phyloP scores from a whole-genome alignment of 305 asterid genomes.

The Monarda citriodora region DNA sequence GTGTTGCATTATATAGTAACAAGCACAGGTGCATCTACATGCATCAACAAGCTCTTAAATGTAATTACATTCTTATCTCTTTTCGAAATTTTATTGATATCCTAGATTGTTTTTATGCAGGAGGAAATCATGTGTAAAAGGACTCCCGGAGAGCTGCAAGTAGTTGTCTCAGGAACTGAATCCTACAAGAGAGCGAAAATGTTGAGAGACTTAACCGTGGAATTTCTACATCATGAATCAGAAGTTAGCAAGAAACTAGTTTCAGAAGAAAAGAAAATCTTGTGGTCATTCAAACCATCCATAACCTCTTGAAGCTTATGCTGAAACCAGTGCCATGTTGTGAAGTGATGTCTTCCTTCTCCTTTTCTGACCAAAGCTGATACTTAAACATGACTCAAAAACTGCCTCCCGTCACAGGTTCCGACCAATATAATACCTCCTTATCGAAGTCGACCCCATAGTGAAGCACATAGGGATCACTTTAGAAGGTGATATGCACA shows the following conservation, averaged over 20 bases:
- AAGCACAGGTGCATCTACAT: not conserved
- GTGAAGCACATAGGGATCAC: not conserved
- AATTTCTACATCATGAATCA: slow-evolving; percentile 21
- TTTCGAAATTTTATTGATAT: slow-evolving; percentile 6
- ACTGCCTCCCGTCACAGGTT: not conserved
- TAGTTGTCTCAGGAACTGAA: slow-evolving; percentile 26
- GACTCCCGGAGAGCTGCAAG: slow-evolving; percentile 15
- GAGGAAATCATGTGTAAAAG: slow-evolving; percentile 12
- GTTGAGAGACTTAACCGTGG: slow-evolving; percentile 18
- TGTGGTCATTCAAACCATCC: slow-evolving; percentile 11
- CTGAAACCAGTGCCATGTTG: not conserved
- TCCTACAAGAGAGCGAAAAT: slow-evolving; percentile 26
- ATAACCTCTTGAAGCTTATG: not conserved
- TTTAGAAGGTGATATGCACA: not conserved
- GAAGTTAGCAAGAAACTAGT: slow-evolving; percentile 18
- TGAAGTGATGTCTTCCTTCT: not conserved
- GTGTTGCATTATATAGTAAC: slow-evolving; percentile 8
- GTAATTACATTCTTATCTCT: slow-evolving; percentile 4
- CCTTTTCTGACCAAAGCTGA: slow-evolving; percentile 2
- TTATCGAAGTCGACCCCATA: not conserved
- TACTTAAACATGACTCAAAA: not conserved
- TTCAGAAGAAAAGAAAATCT: slow-evolving; percentile 23
- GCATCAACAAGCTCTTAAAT: slow-evolving; percentile 1
- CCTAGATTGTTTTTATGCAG: slow-evolving; percentile 20
- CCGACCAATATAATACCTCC: not conserved